Conservation (phyloP, 345 rosid genomes). For the Chamaenerion angustifolium region DNA sequence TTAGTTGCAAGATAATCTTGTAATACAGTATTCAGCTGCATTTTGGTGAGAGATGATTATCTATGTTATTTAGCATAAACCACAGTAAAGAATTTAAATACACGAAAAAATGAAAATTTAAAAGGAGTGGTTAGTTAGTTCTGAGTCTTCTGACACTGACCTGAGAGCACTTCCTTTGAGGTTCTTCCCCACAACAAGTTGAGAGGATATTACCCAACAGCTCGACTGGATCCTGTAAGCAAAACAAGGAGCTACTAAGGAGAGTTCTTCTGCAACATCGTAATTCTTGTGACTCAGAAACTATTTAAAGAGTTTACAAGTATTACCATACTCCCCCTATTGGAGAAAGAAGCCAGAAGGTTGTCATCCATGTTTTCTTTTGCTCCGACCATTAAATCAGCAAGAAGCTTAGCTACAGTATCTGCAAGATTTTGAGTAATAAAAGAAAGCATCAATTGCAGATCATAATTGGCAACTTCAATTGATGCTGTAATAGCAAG, state of each 20-base stretch:
- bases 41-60: not conserved
- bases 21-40: slow-evolving; percentile 37
- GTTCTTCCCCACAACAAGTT: slow-evolving; percentile 26
- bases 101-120: too few relatives aligned
- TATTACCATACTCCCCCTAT: slow-evolving; percentile 34
- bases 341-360: slow-evolving; percentile 23
- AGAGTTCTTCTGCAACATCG: too few relatives aligned
- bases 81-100: too few relatives aligned
- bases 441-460: not conserved
- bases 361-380: slow-evolving; percentile 61
- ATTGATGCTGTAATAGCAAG: too few relatives aligned
- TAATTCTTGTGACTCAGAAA: too few relatives aligned
- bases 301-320: too few relatives aligned
- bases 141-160: slow-evolving; percentile 33
- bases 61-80: not conserved
- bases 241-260: not conserved
- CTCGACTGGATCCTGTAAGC: slow-evolving; percentile 34
- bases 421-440: slow-evolving; percentile 23
- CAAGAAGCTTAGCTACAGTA: slow-evolving; percentile 32
- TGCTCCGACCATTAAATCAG: slow-evolving; percentile 33
- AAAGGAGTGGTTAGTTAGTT: too few relatives aligned
- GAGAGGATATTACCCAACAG: slow-evolving; percentile 34
- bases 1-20: slow-evolving; percentile 22
- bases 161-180: slow-evolving; percentile 24
- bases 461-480: not conserved